These are phyloP conservation scores for Alternaria postmessia DNA, from an alignment of 2,329 filamentous ascomycete genomes.

Conservation along the genomic window DNA sequence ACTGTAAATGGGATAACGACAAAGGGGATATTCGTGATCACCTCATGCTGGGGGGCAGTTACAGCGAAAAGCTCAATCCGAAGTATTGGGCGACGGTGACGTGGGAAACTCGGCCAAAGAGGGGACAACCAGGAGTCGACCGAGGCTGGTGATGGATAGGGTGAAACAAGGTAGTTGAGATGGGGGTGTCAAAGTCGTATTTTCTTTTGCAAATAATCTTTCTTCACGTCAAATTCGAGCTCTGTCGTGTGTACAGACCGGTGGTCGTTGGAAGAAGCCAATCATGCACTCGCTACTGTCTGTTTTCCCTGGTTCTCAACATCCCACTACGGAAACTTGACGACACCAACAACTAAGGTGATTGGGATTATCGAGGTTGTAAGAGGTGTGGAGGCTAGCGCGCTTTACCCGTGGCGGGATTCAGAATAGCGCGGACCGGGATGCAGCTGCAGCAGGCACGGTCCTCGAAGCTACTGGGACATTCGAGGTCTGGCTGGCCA, in stretches of 20 bases:
- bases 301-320: too few species aligned
- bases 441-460: conserved; percentile 21
- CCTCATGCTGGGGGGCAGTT: neutral
- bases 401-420: conserved; percentile 7
- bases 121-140: neutral
- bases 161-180: neutral
- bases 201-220: neutral
- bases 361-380: neutral
- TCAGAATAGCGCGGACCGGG: conserved; percentile 13
- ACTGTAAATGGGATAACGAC: neutral
- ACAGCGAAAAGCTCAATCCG: neutral
- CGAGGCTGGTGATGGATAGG: neutral
- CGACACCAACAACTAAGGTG: too few species aligned
- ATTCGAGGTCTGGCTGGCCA: neutral
- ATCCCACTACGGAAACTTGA: too few species aligned
- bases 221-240: too few species aligned
- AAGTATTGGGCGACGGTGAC: neutral
- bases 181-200: neutral
- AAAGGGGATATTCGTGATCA: neutral
- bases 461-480: conserved; percentile 17
- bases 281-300: too few species aligned
- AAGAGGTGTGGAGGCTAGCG: conserved; percentile 16
- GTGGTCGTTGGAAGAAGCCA: too few species aligned
- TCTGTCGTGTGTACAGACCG: too few species aligned
- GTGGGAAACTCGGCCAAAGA: conserved; percentile 12